Evolutionary conservation across 2,329 filamentous ascomycete species (phyloP).

Genomic region (Alternaria incomplexa): DNA sequence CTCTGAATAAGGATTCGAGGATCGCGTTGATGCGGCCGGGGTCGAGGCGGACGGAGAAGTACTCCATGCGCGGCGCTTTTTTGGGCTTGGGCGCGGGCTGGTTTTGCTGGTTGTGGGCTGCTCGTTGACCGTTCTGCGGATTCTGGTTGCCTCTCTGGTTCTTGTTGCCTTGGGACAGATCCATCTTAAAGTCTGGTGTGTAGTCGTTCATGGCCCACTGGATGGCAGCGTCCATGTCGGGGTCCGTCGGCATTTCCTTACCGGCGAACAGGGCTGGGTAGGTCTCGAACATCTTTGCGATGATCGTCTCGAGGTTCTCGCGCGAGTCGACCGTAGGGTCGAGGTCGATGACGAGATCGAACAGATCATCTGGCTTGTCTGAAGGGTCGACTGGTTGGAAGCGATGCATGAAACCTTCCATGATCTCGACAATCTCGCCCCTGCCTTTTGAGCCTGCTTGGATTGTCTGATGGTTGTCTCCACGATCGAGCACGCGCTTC

Average conservation of each 20-base stretch:
- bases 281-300: constrained; percentile 72
- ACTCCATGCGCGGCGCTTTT: constrained; percentile 63
- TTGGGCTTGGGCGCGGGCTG: constrained; percentile 54
- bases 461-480: constrained; percentile 98
- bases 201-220: constrained; percentile 77
- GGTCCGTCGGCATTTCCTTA: constrained; percentile 67
- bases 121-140: constrained; percentile 36
- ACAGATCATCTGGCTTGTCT: constrained; percentile 75
- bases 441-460: constrained; percentile 76
- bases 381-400: constrained; percentile 79
- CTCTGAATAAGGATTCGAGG: constrained; percentile 74
- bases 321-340: constrained; percentile 79
- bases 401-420: constrained; percentile 89
- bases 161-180: constrained; percentile 63
- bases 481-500: constrained; percentile 79
- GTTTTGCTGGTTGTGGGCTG: constrained; percentile 29
- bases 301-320: constrained; percentile 80
- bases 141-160: constrained; percentile 41
- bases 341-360: constrained; percentile 84
- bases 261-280: constrained; percentile 77
- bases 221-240: constrained; percentile 82
- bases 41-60: constrained; percentile 66
- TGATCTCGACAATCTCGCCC: constrained; percentile 82
- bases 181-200: constrained; percentile 75
- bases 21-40: constrained; percentile 59